Base-by-base conservation (phyloP, 2,329 filamentous ascomycete genomes). In the Ophiostoma montium region DNA sequence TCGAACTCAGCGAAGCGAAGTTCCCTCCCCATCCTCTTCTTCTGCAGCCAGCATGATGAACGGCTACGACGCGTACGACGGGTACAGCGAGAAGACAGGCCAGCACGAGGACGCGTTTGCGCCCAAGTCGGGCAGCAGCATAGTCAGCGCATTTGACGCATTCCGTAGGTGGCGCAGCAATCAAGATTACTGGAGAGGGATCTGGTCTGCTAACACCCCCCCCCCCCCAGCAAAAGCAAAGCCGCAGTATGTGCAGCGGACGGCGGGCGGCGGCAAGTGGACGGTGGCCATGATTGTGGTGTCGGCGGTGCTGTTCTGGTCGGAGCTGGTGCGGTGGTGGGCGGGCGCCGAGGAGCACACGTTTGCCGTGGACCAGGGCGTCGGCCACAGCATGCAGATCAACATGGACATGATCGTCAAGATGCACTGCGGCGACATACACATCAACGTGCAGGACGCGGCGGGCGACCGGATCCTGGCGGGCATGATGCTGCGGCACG, bases 401-500 rank as follows among this genome's bases (percentile, higher is more conserved):
- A 98, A 98, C 69, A 70, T 98, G 51, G 92, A 98, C 66, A 72
- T 94, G n/a, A 86, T 96, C 5, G 74, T 98, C 45, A 75, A 75
- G 47, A 98, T 98, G 92, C 70, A 74, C 57, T 98, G 92, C 70
- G 68, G 74, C 50, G 83, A 94, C 61, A 68, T 98, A n/a, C 86
- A 95, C 67, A 72, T 98, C 65, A 96, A 98, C 67, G 89, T 98
- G 46, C 92, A 96, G 69, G 92, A 98, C 64, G 89, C 90, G 2
- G 80, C 87, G 0, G 89, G 92, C 47, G 92, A 98, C 65, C 81
- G 86, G 54, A 94, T 96, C 59, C 74, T 94, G 30, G 92, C 92
- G 3, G 85, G 77, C 4, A 72, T 82, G 35, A 71, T 82, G 54
- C 71, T 98, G 53, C 72, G 76, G 55, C 81, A 78, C 59, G 87